phyloP scores from a whole-genome alignment of 371 early-diverging fungal genomes.

The Haplosporangium sp. region DNA sequence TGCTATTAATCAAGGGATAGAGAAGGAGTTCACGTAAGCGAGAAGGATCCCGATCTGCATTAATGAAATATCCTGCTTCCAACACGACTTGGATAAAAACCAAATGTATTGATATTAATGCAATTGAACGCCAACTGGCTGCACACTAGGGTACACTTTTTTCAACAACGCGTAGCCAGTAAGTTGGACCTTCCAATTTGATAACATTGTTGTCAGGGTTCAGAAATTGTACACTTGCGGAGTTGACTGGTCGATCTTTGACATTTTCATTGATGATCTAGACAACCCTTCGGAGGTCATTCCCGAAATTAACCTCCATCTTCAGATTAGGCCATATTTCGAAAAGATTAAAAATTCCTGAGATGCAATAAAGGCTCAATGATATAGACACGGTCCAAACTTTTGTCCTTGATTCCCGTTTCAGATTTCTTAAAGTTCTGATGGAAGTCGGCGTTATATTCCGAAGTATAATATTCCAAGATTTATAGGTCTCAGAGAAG shows the following conservation, averaged over 20 bases:
- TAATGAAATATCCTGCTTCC: background rate
- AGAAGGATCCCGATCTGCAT: background rate
- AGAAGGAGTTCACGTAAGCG: background rate
- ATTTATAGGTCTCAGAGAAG: background rate
- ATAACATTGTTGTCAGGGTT: background rate
- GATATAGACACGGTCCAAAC: conserved; percentile 1
- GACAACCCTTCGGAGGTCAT: background rate
- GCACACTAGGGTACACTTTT: background rate
- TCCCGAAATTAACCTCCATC: background rate
- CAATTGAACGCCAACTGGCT: no score
- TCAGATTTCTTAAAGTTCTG: background rate
- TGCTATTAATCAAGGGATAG: conserved; percentile 24
- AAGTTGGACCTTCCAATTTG: background rate
- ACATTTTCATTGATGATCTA: no score
- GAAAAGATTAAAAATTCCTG: background rate
- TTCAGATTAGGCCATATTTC: background rate
- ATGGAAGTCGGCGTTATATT: conserved; percentile 2
- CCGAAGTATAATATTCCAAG: background rate
- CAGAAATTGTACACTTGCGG: no score
- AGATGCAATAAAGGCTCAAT: background rate
- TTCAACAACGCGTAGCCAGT: background rate
- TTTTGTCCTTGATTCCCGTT: background rate
- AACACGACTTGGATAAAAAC: no score
- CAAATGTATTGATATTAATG: no score
- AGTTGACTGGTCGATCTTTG: no score